Percentiles rank a stretch among this genome's conserved stretches.
These are phyloP conservation scores for Erysimum pusillum DNA, from an alignment of 441 rosid genomes.

Conservation along the genomic window DNA sequence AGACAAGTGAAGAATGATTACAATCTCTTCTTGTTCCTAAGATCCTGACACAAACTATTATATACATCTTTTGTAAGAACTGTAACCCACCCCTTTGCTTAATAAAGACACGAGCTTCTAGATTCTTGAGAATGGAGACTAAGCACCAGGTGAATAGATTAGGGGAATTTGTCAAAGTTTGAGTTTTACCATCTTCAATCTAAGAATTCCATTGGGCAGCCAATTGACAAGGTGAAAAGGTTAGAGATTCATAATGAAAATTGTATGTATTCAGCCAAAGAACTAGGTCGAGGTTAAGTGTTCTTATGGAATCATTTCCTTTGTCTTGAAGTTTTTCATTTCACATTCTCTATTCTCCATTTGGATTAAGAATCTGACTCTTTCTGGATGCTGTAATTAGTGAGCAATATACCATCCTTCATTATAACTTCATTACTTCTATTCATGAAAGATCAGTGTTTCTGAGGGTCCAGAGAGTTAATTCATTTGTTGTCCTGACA, in stretches of 20 bases:
- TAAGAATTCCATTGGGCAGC: not conserved
- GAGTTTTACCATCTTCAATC: slow-evolving; percentile 8
- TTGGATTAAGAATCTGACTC: not conserved
- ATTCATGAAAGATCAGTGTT: not conserved
- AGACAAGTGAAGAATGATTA: not conserved
- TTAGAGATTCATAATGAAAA: not conserved
- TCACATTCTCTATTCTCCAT: not conserved
- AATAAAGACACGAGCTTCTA: slow-evolving; percentile 23
- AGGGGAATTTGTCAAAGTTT: not conserved
- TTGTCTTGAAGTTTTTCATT: not conserved
- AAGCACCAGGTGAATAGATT: not conserved
- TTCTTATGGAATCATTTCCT: not conserved
- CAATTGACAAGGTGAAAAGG: not conserved
- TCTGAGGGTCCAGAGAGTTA: not conserved
- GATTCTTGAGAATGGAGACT: not conserved
- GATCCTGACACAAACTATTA: not conserved
- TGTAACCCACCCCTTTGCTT: slow-evolving; percentile 3
- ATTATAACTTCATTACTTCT: not conserved
- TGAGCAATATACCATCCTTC: not conserved
- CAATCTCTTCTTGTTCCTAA: not conserved
- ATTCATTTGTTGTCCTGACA: not conserved
- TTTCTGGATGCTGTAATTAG: not conserved
- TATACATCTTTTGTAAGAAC: not conserved
- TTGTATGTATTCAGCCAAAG: not conserved
- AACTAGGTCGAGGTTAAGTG: not conserved